A percentile compares a stretch with the other conserved stretches of the same genome.
Conservation (phyloP, 192 early-diverging fungal species). For the Paraglomus brasilianum region DNA sequence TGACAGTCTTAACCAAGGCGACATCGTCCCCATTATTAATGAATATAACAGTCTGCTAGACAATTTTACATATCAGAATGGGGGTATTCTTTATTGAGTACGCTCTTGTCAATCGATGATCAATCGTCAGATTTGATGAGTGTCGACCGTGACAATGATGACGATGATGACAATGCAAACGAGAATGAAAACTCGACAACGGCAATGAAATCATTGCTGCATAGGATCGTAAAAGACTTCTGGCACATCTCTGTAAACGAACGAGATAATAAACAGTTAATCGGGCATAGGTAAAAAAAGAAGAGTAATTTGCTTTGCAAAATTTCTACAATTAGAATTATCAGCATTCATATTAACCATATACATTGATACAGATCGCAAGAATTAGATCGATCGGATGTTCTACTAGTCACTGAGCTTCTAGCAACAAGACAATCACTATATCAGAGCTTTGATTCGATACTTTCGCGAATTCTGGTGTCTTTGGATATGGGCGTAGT, state of each 20-base stretch:
- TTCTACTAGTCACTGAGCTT: slow-evolving; percentile 38
- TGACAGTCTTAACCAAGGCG: too few relatives aligned
- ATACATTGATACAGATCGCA: slow-evolving; percentile 17
- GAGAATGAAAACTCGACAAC: background rate
- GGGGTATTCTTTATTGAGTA: slow-evolving; percentile 35
- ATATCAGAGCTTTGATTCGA: slow-evolving; percentile 67
- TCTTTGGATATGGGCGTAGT: slow-evolving; percentile 67
- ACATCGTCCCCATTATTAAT: too few relatives aligned
- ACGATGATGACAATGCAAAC: background rate
- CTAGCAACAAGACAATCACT: slow-evolving; percentile 56
- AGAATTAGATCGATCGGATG: slow-evolving; percentile 32
- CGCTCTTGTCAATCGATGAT: background rate
- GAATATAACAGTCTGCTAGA: slow-evolving; percentile 27
- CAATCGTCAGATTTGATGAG: slow-evolving; percentile 1
- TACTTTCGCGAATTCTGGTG: slow-evolving; percentile 63
- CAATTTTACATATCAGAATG: slow-evolving; percentile 39
- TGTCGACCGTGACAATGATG: background rate
- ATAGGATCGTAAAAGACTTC: slow-evolving; percentile 29
- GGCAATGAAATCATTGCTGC: slow-evolving; percentile 25
- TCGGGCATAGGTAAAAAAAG: background rate
- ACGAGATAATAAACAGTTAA: slow-evolving; percentile 4
- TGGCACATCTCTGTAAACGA: slow-evolving; percentile 34
- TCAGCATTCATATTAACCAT: background rate
- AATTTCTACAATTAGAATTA: background rate
- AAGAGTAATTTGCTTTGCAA: background rate